A percentile compares a stretch with the other conserved stretches of the same genome.
phyloP scores from a whole-genome alignment of 2,329 filamentous ascomycete genomes.

The Fusarium brevicatenulatum region DNA sequence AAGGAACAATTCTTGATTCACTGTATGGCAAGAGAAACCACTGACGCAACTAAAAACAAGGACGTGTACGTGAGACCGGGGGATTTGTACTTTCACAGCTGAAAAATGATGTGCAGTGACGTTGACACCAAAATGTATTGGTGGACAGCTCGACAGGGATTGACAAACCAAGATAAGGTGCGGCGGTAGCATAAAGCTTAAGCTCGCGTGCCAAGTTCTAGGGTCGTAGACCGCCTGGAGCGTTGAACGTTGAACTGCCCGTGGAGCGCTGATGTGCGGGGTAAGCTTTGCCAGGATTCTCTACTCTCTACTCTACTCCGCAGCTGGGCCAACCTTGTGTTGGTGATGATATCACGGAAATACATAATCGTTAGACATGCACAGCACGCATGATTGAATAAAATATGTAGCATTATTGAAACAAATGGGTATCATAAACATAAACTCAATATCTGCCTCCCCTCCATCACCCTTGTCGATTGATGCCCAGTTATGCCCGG shows the following conservation, averaged over 20 bases:
- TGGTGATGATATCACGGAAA: slow-evolving; percentile 7
- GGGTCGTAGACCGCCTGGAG: background rate
- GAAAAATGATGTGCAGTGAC: slow-evolving; percentile 36
- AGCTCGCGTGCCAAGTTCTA: slow-evolving; percentile 26
- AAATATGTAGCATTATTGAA: background rate
- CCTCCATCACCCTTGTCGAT: background rate
- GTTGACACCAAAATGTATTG: slow-evolving; percentile 25
- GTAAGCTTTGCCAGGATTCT: background rate
- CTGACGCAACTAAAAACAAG: slow-evolving; percentile 36
- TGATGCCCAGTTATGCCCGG: background rate
- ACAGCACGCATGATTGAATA: background rate
- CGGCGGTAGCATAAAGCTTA: slow-evolving; percentile 2
- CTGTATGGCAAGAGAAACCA: slow-evolving; percentile 1
- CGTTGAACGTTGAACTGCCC: background rate
- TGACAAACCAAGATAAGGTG: slow-evolving; percentile 29
- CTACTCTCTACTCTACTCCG: background rate
- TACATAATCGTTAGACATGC: background rate
- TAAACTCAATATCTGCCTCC: background rate
- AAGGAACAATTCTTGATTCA: slow-evolving; percentile 24
- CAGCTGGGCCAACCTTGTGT: background rate
- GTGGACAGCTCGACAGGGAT: background rate
- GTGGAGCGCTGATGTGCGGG: background rate
- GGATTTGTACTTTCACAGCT: slow-evolving; percentile 14
- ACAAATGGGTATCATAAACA: background rate
- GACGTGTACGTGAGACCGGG: background rate